Evolutionary conservation across 2,329 filamentous ascomycete genomes (phyloP), one percentile per base, ranked within the genome.

Genomic region (Colletotrichum plurivorum): DNA sequence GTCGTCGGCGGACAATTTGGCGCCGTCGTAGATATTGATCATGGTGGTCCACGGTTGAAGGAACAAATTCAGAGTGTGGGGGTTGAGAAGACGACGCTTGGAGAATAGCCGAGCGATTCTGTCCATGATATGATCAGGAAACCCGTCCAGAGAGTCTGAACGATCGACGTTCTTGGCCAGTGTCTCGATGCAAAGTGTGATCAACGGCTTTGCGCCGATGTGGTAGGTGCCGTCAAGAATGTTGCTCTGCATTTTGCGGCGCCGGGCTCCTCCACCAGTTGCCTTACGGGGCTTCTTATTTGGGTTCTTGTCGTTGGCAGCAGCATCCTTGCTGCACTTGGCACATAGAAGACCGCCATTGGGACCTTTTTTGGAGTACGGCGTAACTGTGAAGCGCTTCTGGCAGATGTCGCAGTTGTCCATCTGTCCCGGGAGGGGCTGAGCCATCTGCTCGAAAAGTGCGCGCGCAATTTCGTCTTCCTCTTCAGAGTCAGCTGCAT

Each of bases 341-440:
- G 87, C 86, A 77, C 95, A 98, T 2, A 98, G 84, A n/a, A 98
- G 84, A 16, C 94, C 94, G 4, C 95, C 95, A n/a, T 92, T 86
- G 0, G 93, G 92, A 0, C 93, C 94, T 31, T 91, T 88, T 72
- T 94, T 92, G 71, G 92, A 94, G 81, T 98, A 98, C 0, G 94
- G 88, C 0, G 95, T 98, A 52, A 98, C 95, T 0, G 94, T 97
- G 76, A 98, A 98, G 45, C 94, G 90, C 78, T 96, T 97, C 51
- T 88, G 86, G 78, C 95, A 98, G 3, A 91, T 82, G 71, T 93
- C 94, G 77, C 95, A 98, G 73, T 97, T 95, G 71, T 93, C 94
- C 76, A 95, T 89, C 79, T 98, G 95, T 2, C 94, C 94, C 2
- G 94, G 93, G n/a, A 91, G 78, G 2, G 91, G 90, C 39, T 83